Conservation (phyloP, 495 filamentous ascomycete species). For the Delitschia confertaspora region DNA sequence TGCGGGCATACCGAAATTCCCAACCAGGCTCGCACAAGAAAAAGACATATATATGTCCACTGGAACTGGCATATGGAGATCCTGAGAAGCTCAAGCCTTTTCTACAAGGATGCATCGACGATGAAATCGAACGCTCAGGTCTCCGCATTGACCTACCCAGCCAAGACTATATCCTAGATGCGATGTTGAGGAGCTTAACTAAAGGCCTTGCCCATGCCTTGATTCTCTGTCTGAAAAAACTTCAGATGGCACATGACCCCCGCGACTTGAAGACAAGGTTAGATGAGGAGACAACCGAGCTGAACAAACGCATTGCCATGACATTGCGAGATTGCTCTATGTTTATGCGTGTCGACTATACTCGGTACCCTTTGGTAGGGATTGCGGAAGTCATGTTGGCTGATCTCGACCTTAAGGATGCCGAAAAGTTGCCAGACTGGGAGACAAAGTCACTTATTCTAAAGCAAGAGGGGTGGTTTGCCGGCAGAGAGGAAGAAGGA, state of each 20-base stretch:
- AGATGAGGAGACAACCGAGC: slow-evolving; percentile 5
- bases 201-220: too few relatives aligned
- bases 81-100: slow-evolving; percentile 29
- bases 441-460: slow-evolving; percentile 51
- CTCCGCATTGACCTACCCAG: slow-evolving; percentile 20
- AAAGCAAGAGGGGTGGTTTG: slow-evolving; percentile 67
- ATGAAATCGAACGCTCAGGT: not conserved
- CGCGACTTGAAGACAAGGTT: not conserved
- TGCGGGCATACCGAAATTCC: slow-evolving; percentile 52
- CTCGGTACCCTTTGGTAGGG: slow-evolving; percentile 26
- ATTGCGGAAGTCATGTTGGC: slow-evolving; percentile 60
- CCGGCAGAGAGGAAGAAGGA: slow-evolving; percentile 39
- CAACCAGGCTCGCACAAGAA: slow-evolving; percentile 15
- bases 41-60: slow-evolving; percentile 42
- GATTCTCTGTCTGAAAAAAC: too few relatives aligned
- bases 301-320: slow-evolving; percentile 66
- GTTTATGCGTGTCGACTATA: slow-evolving; percentile 53
- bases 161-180: not conserved
- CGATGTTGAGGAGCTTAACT: too few relatives aligned
- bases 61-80: slow-evolving; percentile 45
- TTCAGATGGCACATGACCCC: too few relatives aligned
- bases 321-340: slow-evolving; percentile 82
- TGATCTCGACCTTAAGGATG: slow-evolving; percentile 83
- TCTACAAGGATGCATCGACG: not conserved
- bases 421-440: slow-evolving; percentile 68